Evolutionary conservation across 1,284 basidiomycete genomes (phyloP), one percentile per base, ranked within the genome.

Genomic region (Athelia sp.): DNA sequence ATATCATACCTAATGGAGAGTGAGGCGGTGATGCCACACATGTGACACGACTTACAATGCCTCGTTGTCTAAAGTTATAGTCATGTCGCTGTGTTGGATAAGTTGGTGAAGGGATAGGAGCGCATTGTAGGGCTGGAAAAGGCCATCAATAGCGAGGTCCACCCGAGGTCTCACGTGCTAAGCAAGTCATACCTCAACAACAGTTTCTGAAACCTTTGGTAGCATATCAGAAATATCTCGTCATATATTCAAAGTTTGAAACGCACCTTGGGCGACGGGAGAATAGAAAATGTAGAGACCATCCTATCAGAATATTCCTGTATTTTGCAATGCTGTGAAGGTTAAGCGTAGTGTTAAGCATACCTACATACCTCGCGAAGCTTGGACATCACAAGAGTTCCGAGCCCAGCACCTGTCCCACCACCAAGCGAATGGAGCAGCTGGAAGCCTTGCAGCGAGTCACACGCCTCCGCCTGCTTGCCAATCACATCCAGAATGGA

Each of bases 371-470:
- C 84, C 71, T 96, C 93, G 54, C 90, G 79, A 56, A 95, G 74
- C 67, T 95, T 95, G 46, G 85, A 84, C 35, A 96, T 69, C 47
- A 96, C 71, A 43, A 96, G 71, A 42, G 86, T 86, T 49, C 93
- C 93, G 40, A 96, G 70, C 46, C 93, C 93, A 24, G 93, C 84
- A 45, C 93, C 93, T 3, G 91, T 95, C 50, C 95, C 95, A 63
- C 95, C 95, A 53, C 95, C 95, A 22, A 98, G 79, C 17, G 93
- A 96, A 62, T 98, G 95, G 23, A 93, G 72, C 51, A 98, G 70
- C 64, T 98, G 95, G 68, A 98, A 98, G 4, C 95, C 95, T 72
- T 98, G 95, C 43, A 98, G 75, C 23, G 87, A 81, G 52, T 98
- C 93, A 59, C 90, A 90, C 14, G 73, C 68, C 65, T 98, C 95